Conservation (phyloP, 768 basidiomycete genomes). For the Tulasnella sp. region DNA sequence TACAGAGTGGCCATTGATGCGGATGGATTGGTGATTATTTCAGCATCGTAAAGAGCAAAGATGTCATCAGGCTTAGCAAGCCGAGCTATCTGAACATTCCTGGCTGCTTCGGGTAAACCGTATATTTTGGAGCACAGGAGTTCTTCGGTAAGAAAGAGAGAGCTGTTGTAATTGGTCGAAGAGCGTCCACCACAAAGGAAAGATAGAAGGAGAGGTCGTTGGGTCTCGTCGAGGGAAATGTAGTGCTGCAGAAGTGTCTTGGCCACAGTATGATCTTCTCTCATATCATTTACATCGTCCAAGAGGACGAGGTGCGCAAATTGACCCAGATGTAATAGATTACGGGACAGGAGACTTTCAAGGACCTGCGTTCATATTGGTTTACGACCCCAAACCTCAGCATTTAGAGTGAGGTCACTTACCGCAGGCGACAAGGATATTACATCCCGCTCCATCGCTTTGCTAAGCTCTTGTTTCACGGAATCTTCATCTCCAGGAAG, state of each 20-base stretch:
- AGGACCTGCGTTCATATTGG: neutral
- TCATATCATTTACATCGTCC: neutral
- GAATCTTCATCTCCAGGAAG: neutral
- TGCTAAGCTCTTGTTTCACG: neutral
- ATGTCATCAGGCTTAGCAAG: constrained; percentile 4
- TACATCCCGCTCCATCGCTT: neutral
- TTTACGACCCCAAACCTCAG: neutral
- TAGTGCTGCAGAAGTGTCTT: constrained; percentile 1
- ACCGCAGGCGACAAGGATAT: neutral
- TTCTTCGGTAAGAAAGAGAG: neutral
- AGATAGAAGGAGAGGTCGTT: constrained; percentile 12
- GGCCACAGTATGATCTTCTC: neutral
- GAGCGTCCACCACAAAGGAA: neutral
- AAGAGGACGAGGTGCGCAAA: neutral
- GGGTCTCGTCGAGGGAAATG: neutral
- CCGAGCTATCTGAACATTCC: neutral
- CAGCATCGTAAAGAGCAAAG: neutral
- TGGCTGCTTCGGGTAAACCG: constrained; percentile 8
- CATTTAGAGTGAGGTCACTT: neutral
- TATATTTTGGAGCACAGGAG: neutral
- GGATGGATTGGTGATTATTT: neutral
- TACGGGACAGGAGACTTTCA: neutral
- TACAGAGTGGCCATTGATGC: neutral
- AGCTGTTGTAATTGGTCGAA: neutral
- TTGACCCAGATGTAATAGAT: neutral